Percentiles rank a stretch among this genome's conserved stretches.
These are phyloP conservation scores for Blastobotrys proliferans DNA, from an alignment of 1,139 yeast species.

Conservation along the genomic window DNA sequence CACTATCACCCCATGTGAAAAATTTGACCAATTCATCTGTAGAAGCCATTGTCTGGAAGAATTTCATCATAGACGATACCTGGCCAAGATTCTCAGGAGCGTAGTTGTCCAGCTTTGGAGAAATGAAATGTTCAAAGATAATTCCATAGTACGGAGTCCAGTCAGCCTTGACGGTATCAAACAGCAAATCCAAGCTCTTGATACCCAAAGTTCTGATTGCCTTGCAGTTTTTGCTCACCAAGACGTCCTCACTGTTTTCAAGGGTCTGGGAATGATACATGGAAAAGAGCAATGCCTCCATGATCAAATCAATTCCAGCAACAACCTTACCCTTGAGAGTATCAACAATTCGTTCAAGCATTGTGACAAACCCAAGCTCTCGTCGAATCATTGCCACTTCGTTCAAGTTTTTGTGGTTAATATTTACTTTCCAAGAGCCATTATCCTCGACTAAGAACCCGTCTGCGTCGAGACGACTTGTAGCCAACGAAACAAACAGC, in stretches of 20 bases:
- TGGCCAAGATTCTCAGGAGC: constrained; percentile 77
- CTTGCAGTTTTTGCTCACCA: constrained; percentile 24
- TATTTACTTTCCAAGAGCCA: constrained; percentile 12
- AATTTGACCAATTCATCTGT: constrained; percentile 47
- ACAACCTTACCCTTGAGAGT: constrained; percentile 60
- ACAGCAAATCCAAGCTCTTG: constrained; percentile 32
- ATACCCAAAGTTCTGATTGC: constrained; percentile 33
- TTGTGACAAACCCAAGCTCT: constrained; percentile 66
- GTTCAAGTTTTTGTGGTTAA: constrained; percentile 20
- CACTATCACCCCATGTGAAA: constrained; percentile 42
- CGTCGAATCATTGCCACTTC: constrained; percentile 39
- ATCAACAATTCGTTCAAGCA: constrained; percentile 59
- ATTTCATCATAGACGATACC: constrained; percentile 68
- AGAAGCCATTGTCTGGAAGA: constrained; percentile 64
- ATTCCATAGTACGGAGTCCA: constrained; percentile 56
- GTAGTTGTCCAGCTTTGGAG: constrained; percentile 63
- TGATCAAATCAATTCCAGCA: constrained; percentile 46
- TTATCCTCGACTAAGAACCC: constrained; percentile 35
- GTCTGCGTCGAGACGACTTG: constrained; percentile 48
- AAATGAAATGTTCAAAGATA: constrained; percentile 53
- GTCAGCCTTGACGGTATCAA: constrained; percentile 17
- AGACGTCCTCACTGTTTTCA: constrained; percentile 30
- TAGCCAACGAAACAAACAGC: constrained; percentile 60
- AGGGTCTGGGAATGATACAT: constrained; percentile 53
- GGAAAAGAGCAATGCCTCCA: constrained; percentile 59